Base-by-base conservation (phyloP, 140 eudicot genomes). In the Bidens hawaiensis region DNA sequence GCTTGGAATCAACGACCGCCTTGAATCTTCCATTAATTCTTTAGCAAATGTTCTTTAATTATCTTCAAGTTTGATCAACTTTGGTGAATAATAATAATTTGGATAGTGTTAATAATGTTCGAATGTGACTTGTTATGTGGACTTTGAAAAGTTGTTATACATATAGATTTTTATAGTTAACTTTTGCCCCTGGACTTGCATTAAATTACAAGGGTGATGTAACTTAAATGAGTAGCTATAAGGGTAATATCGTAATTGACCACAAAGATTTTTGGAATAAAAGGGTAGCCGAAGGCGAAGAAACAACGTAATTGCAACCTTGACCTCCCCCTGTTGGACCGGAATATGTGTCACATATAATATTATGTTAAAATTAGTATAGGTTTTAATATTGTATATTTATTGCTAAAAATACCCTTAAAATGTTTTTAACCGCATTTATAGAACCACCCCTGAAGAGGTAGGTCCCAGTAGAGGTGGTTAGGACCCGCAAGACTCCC, bases 1-100 rank as follows among this genome's bases (percentile, higher is more conserved):
- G 67, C 73, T 68, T 19, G 89, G 89, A 49, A 79, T 69, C 30
- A 79, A 41, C 33, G 89, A 76, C 26, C 65, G 75, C 47, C 61
- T 64, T 6, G 47, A 66, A 26, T 51, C 58, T 36, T 76, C 85
- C 78, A 67, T 65, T 30, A 24, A 57, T 47, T 67, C 61, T 52
- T 45, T 40, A 16, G 23, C 28, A 28, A 42, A 0, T 54, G 9
- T 25, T 43, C 57, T 68, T 17, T 18, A 43, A 62, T 65, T 41
- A n/a, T 17, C 30, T 46, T 63, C 43, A 16, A 45, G 40, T 15
- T 63, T 4, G 9, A 33, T 52, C 25, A 49, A 16, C 25, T 55
- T 53, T 54, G 55, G 64, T 34, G 42, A 60, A 33, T 28, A 15
- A 4, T 24, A 46, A 46, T 31, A n/a, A n/a, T n/a, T n/a, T n/a